A percentile compares a stretch with the other conserved stretches of the same genome.
Evolutionary conservation across 495 filamentous ascomycete genomes (phyloP).

Genomic region (Endocarpon pusillum): DNA sequence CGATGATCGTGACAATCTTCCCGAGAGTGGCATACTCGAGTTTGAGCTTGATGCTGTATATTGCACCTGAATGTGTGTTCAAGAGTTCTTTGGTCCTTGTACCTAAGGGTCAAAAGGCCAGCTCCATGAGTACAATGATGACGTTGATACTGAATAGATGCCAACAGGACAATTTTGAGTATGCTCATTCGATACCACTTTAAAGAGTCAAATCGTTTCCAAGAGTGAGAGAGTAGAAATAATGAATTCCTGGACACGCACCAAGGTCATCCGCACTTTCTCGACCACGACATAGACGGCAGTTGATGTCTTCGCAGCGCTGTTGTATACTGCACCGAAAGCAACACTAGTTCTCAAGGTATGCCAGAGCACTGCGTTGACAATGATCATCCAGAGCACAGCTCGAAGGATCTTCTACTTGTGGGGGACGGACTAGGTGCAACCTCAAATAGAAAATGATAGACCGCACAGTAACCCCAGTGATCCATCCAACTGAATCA

Average conservation of each 20-base stretch:
- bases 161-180: conserved; percentile 36
- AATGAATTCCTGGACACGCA: conserved; percentile 43
- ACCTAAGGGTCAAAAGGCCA: conserved; percentile 41
- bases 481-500: conserved; percentile 39
- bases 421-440: conserved; percentile 38
- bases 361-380: conserved; percentile 37
- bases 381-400: conserved; percentile 40
- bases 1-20: conserved; percentile 27
- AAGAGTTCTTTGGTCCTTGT: conserved; percentile 35
- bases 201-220: conserved; percentile 33
- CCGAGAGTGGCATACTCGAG: conserved; percentile 46
- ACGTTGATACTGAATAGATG: conserved; percentile 42
- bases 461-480: conserved; percentile 49
- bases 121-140: conserved; percentile 37
- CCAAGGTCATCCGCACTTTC: conserved; percentile 45
- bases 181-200: conserved; percentile 23
- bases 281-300: conserved; percentile 39
- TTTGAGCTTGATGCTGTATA: conserved; percentile 51
- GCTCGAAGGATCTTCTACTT: conserved; percentile 30
- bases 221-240: conserved; percentile 44
- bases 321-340: conserved; percentile 23
- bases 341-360: conserved; percentile 38
- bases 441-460: conserved; percentile 53
- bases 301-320: conserved; percentile 13
- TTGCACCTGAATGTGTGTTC: conserved; percentile 41